These are phyloP conservation scores for Aphanomyces cochlioides DNA, from an alignment of 352 stramenopile species.

Conservation along the genomic window DNA sequence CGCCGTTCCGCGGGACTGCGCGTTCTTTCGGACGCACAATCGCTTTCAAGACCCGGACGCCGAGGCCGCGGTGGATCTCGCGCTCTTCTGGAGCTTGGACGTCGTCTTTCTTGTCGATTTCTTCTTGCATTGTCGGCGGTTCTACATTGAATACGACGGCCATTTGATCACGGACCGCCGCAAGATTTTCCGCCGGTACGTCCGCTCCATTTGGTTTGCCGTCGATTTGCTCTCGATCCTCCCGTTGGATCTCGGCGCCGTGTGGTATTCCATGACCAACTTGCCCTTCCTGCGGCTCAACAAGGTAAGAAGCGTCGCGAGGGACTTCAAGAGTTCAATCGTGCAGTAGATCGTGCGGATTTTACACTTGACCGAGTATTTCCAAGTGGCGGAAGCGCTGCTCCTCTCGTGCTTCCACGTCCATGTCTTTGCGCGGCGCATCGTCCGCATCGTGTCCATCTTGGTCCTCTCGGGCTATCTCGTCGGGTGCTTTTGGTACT, in stretches of 20 bases:
- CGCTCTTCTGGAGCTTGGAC: conserved; percentile 25
- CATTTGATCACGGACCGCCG: conserved; percentile 15
- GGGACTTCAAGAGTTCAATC: not conserved
- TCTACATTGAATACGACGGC: conserved; percentile 25
- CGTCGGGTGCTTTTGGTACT: conserved; percentile 31
- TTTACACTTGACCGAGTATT: conserved; percentile 27
- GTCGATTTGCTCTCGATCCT: conserved; percentile 22
- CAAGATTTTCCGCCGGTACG: conserved; percentile 7
- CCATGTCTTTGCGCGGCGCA: conserved; percentile 27
- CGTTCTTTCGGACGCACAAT: conserved; percentile 28
- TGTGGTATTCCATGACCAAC: not conserved
- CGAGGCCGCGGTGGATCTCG: conserved; percentile 17
- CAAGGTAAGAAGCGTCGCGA: not conserved
- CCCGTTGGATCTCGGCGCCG: conserved; percentile 1
- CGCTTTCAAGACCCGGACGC: conserved; percentile 20
- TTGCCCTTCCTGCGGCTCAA: conserved; percentile 25
- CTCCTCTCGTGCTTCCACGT: conserved; percentile 27
- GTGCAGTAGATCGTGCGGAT: conserved; percentile 21
- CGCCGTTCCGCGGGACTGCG: conserved; percentile 26
- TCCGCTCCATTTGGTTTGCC: conserved; percentile 5
- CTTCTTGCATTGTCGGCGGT: conserved; percentile 23
- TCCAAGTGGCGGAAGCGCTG: conserved; percentile 28
- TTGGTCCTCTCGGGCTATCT: conserved; percentile 28
- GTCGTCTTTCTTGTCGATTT: conserved; percentile 22
- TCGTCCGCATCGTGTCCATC: conserved; percentile 26